phyloP scores from a whole-genome alignment of 768 basidiomycete genomes.

The Mycena polygramma region DNA sequence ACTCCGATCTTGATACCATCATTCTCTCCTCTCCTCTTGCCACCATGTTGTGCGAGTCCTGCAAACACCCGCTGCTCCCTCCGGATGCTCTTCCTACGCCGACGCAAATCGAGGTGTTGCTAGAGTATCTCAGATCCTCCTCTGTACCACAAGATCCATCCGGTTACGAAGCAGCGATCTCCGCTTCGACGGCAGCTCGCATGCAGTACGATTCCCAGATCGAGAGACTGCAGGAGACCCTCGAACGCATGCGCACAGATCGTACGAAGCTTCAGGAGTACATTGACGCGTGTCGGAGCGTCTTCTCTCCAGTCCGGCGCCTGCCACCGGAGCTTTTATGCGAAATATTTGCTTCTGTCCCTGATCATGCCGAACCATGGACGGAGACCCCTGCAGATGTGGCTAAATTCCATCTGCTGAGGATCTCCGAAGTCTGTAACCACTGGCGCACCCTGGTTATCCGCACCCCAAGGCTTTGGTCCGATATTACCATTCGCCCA shows the following conservation, averaged over 20 bases:
- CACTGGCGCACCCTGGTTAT: background rate
- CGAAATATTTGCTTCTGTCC: conserved; percentile 1
- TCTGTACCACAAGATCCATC: background rate
- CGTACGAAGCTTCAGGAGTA: background rate
- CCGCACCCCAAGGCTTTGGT: background rate
- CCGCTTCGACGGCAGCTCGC: background rate
- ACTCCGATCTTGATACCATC: too few species aligned
- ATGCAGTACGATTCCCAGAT: background rate
- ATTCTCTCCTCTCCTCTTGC: background rate
- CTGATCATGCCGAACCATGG: too few species aligned
- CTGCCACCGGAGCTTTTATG: conserved; percentile 7
- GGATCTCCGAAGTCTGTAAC: background rate
- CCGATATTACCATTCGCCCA: background rate
- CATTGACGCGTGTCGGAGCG: background rate
- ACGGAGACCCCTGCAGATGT: too few species aligned
- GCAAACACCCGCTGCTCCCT: background rate
- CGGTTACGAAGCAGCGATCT: background rate
- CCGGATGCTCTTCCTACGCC: background rate
- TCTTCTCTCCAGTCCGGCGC: background rate
- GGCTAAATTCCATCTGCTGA: background rate
- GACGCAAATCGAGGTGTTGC: background rate
- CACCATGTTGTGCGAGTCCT: background rate
- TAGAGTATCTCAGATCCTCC: background rate
- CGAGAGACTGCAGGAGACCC: background rate
- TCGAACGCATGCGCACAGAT: background rate